Evolutionary conservation across 2,329 filamentous ascomycete genomes (phyloP).

Genomic region (Cladosporium oxysporum): DNA sequence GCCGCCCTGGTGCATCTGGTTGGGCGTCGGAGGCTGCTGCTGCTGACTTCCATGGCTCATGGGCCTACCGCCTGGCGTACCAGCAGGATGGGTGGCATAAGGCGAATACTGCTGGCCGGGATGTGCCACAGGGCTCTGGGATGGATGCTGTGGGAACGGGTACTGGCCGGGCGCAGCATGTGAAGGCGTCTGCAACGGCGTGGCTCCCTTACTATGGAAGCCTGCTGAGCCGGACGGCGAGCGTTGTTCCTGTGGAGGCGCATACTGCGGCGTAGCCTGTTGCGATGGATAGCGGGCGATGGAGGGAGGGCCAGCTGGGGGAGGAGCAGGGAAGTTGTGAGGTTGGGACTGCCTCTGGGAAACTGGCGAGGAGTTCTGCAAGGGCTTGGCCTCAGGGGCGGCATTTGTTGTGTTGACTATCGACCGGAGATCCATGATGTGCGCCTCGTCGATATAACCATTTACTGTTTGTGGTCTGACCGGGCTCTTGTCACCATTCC

Average conservation of each 20-base stretch:
- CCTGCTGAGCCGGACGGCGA: conserved; percentile 25
- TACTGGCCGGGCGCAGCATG: conserved; percentile 27
- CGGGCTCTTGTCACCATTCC: conserved; percentile 15
- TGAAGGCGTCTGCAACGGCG: conserved; percentile 34
- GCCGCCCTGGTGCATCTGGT: conserved; percentile 5
- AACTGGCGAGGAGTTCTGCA: conserved; percentile 25
- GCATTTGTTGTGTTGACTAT: conserved; percentile 36
- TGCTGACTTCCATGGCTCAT: conserved; percentile 28
- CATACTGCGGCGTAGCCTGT: conserved; percentile 22
- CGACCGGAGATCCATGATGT: conserved; percentile 35
- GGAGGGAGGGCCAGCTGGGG: conserved; percentile 22
- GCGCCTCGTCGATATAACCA: not conserved
- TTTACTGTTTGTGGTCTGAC: conserved; percentile 4
- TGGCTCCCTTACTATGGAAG: conserved; percentile 30
- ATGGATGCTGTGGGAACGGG: conserved; percentile 29
- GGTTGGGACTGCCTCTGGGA: conserved; percentile 24
- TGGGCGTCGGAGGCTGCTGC: conserved; percentile 27
- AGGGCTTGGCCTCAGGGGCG: conserved; percentile 29
- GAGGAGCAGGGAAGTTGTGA: conserved; percentile 18
- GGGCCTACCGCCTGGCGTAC: conserved; percentile 30
- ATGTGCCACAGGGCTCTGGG: conserved; percentile 34
- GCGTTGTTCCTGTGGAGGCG: conserved; percentile 28
- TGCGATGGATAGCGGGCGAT: conserved; percentile 22
- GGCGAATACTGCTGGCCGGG: conserved; percentile 24
- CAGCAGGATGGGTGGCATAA: conserved; percentile 30